Percentiles rank a stretch among this genome's conserved stretches.
phyloP scores from a whole-genome alignment of 2,329 filamentous ascomycete genomes.

The Aspergillus novofumigatus region DNA sequence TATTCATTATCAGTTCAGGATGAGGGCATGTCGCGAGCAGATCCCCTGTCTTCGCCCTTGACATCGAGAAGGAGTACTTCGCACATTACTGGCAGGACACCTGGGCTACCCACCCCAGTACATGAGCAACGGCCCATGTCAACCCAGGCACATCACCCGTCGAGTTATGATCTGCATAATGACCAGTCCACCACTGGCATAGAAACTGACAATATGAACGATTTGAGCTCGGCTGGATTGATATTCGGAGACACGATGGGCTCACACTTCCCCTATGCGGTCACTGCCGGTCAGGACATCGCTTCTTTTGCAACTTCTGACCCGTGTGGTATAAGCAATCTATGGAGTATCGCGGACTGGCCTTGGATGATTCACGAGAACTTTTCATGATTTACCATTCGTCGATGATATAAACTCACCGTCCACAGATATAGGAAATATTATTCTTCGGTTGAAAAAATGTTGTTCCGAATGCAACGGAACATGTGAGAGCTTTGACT shows the following conservation, averaged over 20 bases:
- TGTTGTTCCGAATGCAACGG: no score
- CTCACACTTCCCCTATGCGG: not conserved
- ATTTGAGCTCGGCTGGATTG: not conserved
- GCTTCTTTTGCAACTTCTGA: constrained; percentile 3
- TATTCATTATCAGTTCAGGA: not conserved
- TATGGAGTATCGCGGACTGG: constrained; percentile 32
- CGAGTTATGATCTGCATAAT: not conserved
- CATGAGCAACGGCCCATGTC: not conserved
- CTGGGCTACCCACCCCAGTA: not conserved
- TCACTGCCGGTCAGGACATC: not conserved
- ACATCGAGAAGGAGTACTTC: not conserved
- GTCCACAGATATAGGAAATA: not conserved
- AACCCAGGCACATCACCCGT: not conserved
- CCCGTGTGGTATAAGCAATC: constrained; percentile 18
- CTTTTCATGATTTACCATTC: constrained; percentile 5
- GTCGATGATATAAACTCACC: not conserved
- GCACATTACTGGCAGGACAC: not conserved
- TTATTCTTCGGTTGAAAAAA: not conserved
- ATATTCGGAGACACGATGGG: not conserved
- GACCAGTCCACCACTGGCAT: not conserved
- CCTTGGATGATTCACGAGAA: constrained; percentile 31
- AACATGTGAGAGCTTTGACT: no score
- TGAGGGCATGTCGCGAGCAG: not conserved
- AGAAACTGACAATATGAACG: not conserved
- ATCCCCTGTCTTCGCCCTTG: not conserved